Evolutionary conservation across 2,329 filamentous ascomycete species (phyloP).

Genomic region (Aspergillus latus): DNA sequence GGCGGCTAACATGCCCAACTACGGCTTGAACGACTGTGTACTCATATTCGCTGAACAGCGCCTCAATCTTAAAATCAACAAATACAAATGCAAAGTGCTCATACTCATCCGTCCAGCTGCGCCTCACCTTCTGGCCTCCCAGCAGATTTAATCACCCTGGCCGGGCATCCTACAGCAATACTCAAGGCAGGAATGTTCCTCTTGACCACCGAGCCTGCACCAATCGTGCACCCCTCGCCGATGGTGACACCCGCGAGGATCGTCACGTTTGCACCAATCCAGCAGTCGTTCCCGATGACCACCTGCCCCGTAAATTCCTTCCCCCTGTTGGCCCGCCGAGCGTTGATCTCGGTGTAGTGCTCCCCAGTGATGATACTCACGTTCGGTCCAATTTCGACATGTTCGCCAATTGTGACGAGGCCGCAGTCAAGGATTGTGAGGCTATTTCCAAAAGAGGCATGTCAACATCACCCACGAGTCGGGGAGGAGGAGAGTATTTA

Average conservation of each 20-base stretch:
- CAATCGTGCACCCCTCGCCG: constrained; percentile 43
- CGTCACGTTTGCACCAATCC: constrained; percentile 51
- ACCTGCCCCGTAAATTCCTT: constrained; percentile 50
- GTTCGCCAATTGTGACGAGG: constrained; percentile 51
- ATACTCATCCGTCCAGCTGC: no score
- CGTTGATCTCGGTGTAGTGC: constrained; percentile 50
- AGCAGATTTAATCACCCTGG: neutral
- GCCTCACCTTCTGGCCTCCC: neutral
- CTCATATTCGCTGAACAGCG: no score
- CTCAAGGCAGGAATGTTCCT: constrained; percentile 34
- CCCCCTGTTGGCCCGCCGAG: constrained; percentile 37
- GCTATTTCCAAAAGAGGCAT: constrained; percentile 45
- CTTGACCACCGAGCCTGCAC: constrained; percentile 42
- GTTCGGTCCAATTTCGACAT: constrained; percentile 52
- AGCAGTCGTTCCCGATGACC: constrained; percentile 49
- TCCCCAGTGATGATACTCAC: constrained; percentile 53
- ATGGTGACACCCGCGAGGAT: constrained; percentile 46
- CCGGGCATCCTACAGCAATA: constrained; percentile 29
- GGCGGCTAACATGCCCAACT: no score
- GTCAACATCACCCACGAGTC: neutral
- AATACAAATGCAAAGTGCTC: no score
- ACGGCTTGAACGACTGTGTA: no score
- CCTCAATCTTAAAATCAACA: no score
- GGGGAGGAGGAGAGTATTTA: neutral
- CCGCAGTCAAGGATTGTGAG: constrained; percentile 53